Conservation (phyloP, 345 rosid species). For the Bruguiera parviflora region DNA sequence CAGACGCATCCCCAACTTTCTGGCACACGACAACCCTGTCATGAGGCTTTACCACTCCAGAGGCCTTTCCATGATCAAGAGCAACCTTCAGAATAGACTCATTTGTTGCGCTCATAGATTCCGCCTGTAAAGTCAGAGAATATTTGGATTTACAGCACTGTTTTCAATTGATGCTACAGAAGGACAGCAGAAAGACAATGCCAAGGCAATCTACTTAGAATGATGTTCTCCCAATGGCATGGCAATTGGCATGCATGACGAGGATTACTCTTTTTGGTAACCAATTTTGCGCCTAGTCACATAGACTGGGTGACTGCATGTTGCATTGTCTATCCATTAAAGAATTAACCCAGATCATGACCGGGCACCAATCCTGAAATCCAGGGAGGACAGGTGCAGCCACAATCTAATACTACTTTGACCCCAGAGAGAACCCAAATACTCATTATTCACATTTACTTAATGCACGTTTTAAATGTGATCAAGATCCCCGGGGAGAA, state of each 20-base stretch:
- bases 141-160: conserved; percentile 3
- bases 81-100: conserved; percentile 86
- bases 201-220: background rate
- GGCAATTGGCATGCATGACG: too few species aligned
- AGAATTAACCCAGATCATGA: too few species aligned
- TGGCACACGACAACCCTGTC: conserved; percentile 90
- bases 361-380: too few species aligned
- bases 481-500: background rate
- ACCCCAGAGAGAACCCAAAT: background rate
- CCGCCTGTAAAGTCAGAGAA: conserved; percentile 45
- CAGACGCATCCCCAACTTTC: conserved; percentile 88
- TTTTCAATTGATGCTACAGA: background rate
- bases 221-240: background rate
- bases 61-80: conserved; percentile 68
- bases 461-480: background rate
- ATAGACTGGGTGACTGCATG: too few species aligned
- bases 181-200: too few species aligned
- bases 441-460: background rate
- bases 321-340: too few species aligned
- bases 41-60: conserved; percentile 73
- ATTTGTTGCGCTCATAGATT: conserved; percentile 68
- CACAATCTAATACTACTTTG: background rate
- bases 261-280: too few species aligned
- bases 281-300: too few species aligned
- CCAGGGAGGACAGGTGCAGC: background rate